Percentiles rank a stretch among this genome's conserved stretches.
These are phyloP conservation scores for Verticillium longisporum DNA, from an alignment of 2,329 filamentous ascomycete genomes.

Conservation along the genomic window DNA sequence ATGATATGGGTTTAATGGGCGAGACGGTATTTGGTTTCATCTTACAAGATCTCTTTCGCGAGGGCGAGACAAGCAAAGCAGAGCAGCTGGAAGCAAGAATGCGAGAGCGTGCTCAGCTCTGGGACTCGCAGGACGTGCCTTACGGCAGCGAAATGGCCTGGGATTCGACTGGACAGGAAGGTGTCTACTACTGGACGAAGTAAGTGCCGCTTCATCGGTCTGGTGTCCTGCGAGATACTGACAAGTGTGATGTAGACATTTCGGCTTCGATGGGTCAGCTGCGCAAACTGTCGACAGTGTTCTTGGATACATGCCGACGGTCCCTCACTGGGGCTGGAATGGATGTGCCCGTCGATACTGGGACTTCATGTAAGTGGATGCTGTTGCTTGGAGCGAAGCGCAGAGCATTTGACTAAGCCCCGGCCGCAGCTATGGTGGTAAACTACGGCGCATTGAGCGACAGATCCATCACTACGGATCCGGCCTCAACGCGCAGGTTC, in stretches of 20 bases:
- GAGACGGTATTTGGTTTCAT: slow-evolving; percentile 51
- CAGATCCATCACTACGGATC: slow-evolving; percentile 58
- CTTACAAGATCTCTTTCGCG: slow-evolving; percentile 40
- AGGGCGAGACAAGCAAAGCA: slow-evolving; percentile 33
- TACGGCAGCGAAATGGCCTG: slow-evolving; percentile 57
- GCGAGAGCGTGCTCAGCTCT: slow-evolving; percentile 38
- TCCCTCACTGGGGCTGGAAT: slow-evolving; percentile 57
- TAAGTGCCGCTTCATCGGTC: slow-evolving; percentile 13
- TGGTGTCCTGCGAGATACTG: neutral
- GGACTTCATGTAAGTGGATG: slow-evolving; percentile 42
- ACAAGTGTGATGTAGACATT: slow-evolving; percentile 28
- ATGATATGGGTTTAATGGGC: slow-evolving; percentile 47
- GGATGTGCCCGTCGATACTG: slow-evolving; percentile 55
- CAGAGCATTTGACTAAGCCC: neutral
- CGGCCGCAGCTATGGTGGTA: slow-evolving; percentile 29
- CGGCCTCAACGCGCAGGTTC: slow-evolving; percentile 47
- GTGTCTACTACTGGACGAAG: slow-evolving; percentile 53
- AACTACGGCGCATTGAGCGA: slow-evolving; percentile 33
- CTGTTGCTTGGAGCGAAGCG: too few relatives aligned
- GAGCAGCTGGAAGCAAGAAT: slow-evolving; percentile 35
- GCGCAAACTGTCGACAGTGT: slow-evolving; percentile 46
- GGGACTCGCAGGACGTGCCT: slow-evolving; percentile 44
- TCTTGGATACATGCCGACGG: slow-evolving; percentile 48
- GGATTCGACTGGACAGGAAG: slow-evolving; percentile 57
- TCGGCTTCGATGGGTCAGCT: slow-evolving; percentile 36